A percentile compares a stretch with the other conserved stretches of the same genome.
Conservation (phyloP, 768 basidiomycete species). For the Dacryopinax primogenitus region DNA sequence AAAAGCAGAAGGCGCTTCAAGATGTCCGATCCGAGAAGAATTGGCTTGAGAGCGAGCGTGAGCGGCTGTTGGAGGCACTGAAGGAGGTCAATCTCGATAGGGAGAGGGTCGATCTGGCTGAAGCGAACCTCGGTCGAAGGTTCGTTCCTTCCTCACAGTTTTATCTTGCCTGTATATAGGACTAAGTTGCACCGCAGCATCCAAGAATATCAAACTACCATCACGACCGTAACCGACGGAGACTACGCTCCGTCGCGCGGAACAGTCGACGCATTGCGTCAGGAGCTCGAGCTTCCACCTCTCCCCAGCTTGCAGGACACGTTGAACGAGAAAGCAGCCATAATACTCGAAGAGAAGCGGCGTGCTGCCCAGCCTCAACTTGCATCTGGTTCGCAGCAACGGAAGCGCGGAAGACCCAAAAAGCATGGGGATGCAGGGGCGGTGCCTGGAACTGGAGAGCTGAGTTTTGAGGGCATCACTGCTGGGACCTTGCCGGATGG, state of each 20-base stretch:
- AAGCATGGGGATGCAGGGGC: neutral
- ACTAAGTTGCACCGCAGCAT: conserved; percentile 14
- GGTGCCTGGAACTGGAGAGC: neutral
- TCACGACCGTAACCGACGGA: conserved; percentile 52
- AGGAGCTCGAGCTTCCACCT: conserved; percentile 63
- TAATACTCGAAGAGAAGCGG: conserved; percentile 21
- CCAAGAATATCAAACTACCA: conserved; percentile 60
- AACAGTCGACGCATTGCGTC: conserved; percentile 63
- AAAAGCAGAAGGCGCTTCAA: conserved; percentile 65
- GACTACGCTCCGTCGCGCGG: conserved; percentile 62
- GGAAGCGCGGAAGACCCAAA: conserved; percentile 12
- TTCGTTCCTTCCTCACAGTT: conserved; percentile 25
- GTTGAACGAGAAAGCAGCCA: conserved; percentile 52
- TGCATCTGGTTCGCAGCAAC: conserved; percentile 25
- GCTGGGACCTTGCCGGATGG: neutral
- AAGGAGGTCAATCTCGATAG: conserved; percentile 70
- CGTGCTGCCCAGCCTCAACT: conserved; percentile 22
- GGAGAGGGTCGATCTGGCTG: conserved; percentile 63
- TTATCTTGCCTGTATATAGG: neutral
- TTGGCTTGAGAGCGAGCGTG: conserved; percentile 43
- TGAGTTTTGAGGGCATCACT: neutral
- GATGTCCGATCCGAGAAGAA: conserved; percentile 76
- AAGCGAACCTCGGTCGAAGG: conserved; percentile 57
- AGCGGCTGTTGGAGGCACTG: conserved; percentile 51
- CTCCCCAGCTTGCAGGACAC: conserved; percentile 59